Conservation (phyloP, 2,329 filamentous ascomycete species). For the Raffaelea deltoideospora region DNA sequence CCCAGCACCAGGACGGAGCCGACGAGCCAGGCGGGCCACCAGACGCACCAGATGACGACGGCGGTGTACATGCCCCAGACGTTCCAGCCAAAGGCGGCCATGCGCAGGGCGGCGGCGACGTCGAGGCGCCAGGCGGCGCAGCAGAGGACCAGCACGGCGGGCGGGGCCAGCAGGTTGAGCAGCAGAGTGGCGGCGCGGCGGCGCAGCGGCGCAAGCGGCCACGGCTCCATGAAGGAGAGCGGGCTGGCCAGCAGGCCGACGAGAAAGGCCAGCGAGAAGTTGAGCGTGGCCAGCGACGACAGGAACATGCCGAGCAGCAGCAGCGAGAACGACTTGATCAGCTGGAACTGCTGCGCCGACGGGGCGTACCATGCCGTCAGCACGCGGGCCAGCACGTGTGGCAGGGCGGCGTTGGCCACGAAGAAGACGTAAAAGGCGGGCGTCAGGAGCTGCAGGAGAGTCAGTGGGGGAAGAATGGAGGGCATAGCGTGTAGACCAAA, state of each 20-base stretch:
- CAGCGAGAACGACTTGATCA: conserved; percentile 85
- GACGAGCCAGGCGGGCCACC: conserved; percentile 84
- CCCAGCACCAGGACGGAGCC: conserved; percentile 41
- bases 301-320: conserved; percentile 83
- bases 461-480: background rate
- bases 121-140: conserved; percentile 23
- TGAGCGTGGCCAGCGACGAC: conserved; percentile 82
- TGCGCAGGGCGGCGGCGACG: conserved; percentile 45
- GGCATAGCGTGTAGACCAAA: background rate
- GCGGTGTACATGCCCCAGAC: conserved; percentile 82
- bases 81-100: conserved; percentile 76
- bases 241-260: conserved; percentile 67
- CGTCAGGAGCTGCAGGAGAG: conserved; percentile 35
- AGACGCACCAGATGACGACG: conserved; percentile 83
- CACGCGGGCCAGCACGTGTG: conserved; percentile 38
- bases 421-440: conserved; percentile 44
- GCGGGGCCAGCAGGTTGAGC: conserved; percentile 47
- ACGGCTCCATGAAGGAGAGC: conserved; percentile 55
- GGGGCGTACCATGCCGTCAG: conserved; percentile 36
- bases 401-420: conserved; percentile 37
- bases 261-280: conserved; percentile 82
- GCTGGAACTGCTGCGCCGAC: conserved; percentile 53
- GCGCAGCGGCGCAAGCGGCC: conserved; percentile 18
- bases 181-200: conserved; percentile 30
- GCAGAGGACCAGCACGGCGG: conserved; percentile 34